A percentile compares a stretch with the other conserved stretches of the same genome.
These are phyloP conservation scores for Diphasiastrum complanatum DNA, from an alignment of 83 land plant species.

Conservation along the genomic window DNA sequence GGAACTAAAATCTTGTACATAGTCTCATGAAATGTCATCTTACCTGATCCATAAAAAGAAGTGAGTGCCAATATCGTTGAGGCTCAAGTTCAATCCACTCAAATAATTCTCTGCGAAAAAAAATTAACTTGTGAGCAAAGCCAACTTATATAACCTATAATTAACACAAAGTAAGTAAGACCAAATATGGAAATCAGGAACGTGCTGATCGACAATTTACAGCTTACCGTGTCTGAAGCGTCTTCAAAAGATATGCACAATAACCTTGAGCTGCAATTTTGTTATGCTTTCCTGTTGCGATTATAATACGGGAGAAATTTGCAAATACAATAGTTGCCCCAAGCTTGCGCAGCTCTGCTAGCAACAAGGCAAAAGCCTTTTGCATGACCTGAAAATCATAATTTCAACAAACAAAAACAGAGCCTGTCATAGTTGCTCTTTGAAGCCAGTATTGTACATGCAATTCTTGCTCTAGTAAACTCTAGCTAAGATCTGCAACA, in stretches of 20 bases:
- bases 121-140: background rate
- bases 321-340: constrained; percentile 88
- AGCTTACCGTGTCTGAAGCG: constrained; percentile 74
- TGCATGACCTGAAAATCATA: constrained; percentile 74
- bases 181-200: background rate
- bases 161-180: background rate
- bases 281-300: constrained; percentile 78
- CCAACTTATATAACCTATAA: background rate
- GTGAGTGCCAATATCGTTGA: constrained; percentile 79
- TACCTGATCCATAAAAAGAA: constrained; percentile 98
- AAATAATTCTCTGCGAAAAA: constrained; percentile 70
- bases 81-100: constrained; percentile 99
- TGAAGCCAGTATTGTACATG: too few species aligned
- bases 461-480: too few species aligned
- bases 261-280: constrained; percentile 76
- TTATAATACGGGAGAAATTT: constrained; percentile 74
- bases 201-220: background rate
- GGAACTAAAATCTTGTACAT: too few species aligned
- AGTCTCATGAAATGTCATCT: too few species aligned
- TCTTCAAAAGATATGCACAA: constrained; percentile 76
- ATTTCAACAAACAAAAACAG: background rate
- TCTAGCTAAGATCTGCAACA: too few species aligned
- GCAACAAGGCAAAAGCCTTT: constrained; percentile 81
- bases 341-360: constrained; percentile 83
- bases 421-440: too few species aligned